Evolutionary conservation across 2,329 filamentous ascomycete genomes (phyloP), one percentile per base, ranked within the genome.

Genomic region (Geoglossum cookeanum): DNA sequence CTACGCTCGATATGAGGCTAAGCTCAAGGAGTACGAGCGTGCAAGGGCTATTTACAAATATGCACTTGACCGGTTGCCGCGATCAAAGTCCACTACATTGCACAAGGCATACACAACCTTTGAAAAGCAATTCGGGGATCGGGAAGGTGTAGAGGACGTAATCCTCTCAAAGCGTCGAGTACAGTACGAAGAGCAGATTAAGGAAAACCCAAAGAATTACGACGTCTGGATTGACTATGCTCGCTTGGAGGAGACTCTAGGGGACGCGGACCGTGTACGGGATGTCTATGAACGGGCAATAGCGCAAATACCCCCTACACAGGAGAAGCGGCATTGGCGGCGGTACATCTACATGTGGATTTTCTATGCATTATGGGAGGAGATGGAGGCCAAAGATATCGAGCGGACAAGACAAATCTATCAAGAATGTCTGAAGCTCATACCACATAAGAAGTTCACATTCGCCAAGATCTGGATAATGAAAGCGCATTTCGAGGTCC

Each of bases 291-390:
- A 98, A 71, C 80, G 89, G 64, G 92, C 92, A 1, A 94, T 98
- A 63, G 89, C 92, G 4, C 91, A 98, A 66, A 81, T 97, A 13
- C 92, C 92, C 1, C 91, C 92, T 0, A 94, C 89, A 22, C 87
- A 94, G 64, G 92, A 97, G 68, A 98, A 98, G 75, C 81, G 92
- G 52, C 90, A 97, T 69, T 98, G 92, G 92, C 79, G 92, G 62
- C 78, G 92, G 39, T 98, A 98, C 69, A 94, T 98, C 59, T 98
- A 97, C 67, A 78, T 98, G 1, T 98, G 91, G 88, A 80, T 97
- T 48, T 96, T 97, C 71, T 98, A 97, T 69, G 92, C 92, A 8
- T 74, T 96, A 17, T 97, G 86, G 80, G 92, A 97, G 68, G 92
- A 98, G 69, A 82, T 87, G 69, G 84, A 91, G 61, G 84, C 83